Base-by-base conservation (phyloP, 192 early-diverging fungal species). In the Powellomyces hirtus region DNA sequence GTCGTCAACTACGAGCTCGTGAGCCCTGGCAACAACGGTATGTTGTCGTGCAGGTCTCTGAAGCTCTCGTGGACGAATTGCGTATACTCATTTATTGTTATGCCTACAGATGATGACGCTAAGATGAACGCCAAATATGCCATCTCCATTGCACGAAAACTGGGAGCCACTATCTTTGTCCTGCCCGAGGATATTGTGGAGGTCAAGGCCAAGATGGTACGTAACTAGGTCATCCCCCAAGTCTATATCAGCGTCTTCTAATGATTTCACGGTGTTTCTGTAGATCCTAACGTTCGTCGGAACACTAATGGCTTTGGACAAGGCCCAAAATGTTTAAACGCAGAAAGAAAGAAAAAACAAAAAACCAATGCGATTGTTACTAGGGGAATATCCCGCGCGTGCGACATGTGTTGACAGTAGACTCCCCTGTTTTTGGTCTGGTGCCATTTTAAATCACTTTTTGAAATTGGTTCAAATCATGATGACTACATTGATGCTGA, bases 171-270 rank as follows among this genome's bases (percentile, higher is more conserved):
- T 35, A 99, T 99, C 74, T 99, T 99, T 81, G 85, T 98, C 55
- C 83, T 97, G 42, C 96, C 95, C 11, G 96, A 99, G 84, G 96
- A 99, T 82, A 99, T 99, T 77, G 90, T 96, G 62, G 97, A 98
- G 77, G 92, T 96, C 68, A 92, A 94, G 79, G 86, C 93, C 50
- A 97, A 97, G 80, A 93, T 98, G 90, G 91, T 93, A 82, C 7
- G 70, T 62, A 4, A 52, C 38, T 10, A 8, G 13, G 30, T 11
- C 16, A 33, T 42, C 16, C 33, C 13, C 11, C 7, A 60, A 13
- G 7, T 49, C 26, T 16, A 56, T 27, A 18, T 34, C 29, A 29
- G 29, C 3, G 24, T 26, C 49, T 27, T 65, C 45, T 42, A 14
- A 26, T 29, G 7, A 52, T 26, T 3, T 50, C 36, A n/a, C 34